These are phyloP conservation scores for Thecaphora thlaspeos DNA, from an alignment of 1,284 basidiomycete species.

Conservation along the genomic window DNA sequence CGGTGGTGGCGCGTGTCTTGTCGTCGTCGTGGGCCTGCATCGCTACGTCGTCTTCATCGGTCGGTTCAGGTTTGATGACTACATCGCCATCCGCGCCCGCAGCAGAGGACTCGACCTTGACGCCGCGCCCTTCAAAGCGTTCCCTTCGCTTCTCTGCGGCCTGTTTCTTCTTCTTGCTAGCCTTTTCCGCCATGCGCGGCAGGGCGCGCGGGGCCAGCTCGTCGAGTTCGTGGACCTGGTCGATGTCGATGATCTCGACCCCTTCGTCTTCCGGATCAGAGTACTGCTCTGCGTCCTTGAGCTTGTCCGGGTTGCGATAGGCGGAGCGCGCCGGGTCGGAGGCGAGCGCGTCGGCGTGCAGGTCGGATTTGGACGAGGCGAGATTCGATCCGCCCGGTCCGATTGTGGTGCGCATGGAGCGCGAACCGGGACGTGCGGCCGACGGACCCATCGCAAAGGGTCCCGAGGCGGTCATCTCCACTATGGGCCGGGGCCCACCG, in stretches of 20 bases:
- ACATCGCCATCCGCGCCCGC: conserved; percentile 11
- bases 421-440: conserved; percentile 70
- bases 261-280: conserved; percentile 38
- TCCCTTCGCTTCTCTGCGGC: conserved; percentile 55
- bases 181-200: conserved; percentile 60
- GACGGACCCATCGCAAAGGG: conserved; percentile 79
- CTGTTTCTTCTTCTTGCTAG: conserved; percentile 48
- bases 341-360: conserved; percentile 4
- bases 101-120: conserved; percentile 32
- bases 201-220: conserved; percentile 84
- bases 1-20: conserved; percentile 2
- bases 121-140: conserved; percentile 58
- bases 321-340: conserved; percentile 21
- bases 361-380: conserved; percentile 3
- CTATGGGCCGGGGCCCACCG: conserved; percentile 54
- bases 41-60: no score
- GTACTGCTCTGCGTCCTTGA: conserved; percentile 38
- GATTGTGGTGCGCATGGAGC: conserved; percentile 61
- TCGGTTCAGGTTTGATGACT: not conserved
- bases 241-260: conserved; percentile 69
- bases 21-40: not conserved
- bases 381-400: conserved; percentile 25
- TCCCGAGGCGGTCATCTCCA: conserved; percentile 79
- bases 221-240: conserved; percentile 74
- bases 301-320: conserved; percentile 38